A percentile compares a stretch with the other conserved stretches of the same genome.
Conservation (phyloP, 352 stramenopile genomes). For the Phytophthora aleatoria region DNA sequence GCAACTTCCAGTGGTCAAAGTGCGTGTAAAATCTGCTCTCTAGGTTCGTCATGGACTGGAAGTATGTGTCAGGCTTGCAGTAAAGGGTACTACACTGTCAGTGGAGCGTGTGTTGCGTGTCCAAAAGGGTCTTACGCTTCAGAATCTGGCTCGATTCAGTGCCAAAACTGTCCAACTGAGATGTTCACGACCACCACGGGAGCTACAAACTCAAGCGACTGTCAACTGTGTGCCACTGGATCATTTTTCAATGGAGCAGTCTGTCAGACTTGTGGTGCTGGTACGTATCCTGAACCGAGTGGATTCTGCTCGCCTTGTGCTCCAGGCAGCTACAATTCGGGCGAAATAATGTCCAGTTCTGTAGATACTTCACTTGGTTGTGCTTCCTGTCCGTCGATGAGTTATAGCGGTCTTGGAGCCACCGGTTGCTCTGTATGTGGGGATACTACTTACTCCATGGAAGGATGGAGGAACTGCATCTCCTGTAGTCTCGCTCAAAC, state of each 20-base stretch:
- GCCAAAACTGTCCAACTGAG: constrained; percentile 38
- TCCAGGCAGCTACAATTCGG: constrained; percentile 48
- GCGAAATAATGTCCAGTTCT: neutral
- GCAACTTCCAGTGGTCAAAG: constrained; percentile 41
- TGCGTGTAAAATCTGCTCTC: constrained; percentile 32
- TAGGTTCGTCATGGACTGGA: constrained; percentile 32
- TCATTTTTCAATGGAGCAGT: constrained; percentile 37
- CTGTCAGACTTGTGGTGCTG: constrained; percentile 32
- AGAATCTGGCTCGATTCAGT: constrained; percentile 25
- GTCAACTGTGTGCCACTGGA: constrained; percentile 34
- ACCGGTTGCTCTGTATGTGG: constrained; percentile 40
- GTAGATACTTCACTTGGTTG: constrained; percentile 35
- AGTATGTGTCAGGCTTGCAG: constrained; percentile 40
- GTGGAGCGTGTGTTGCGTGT: constrained; percentile 50
- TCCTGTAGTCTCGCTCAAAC: constrained; percentile 37
- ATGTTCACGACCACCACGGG: constrained; percentile 39
- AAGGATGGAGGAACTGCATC: constrained; percentile 60
- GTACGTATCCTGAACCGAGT: constrained; percentile 34
- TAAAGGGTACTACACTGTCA: constrained; percentile 43
- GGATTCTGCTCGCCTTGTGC: constrained; percentile 48
- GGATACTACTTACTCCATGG: constrained; percentile 50
- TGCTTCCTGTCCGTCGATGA: constrained; percentile 51
- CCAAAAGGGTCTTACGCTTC: constrained; percentile 46
- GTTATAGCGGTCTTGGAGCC: constrained; percentile 29
- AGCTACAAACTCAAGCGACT: constrained; percentile 34